Evolutionary conservation across 306 rosid species (phyloP), one percentile per base, ranked within the genome.

Genomic region (Castanea mollissima): DNA sequence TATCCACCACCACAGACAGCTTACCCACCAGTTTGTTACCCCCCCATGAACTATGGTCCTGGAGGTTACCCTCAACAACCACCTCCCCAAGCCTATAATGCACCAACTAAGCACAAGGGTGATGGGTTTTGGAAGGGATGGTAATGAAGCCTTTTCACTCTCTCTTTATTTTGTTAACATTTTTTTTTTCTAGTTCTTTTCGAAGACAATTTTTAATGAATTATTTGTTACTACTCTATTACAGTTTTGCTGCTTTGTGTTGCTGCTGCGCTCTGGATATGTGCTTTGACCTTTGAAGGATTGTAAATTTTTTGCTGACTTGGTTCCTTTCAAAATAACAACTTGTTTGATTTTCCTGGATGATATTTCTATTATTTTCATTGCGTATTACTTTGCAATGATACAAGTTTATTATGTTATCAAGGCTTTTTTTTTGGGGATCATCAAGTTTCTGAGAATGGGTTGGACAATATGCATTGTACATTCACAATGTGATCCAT

Each of bases 41-140:
- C 67, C 67, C 67, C 67, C 35, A 60, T 60, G 67, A 60, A 60
- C 25, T 21, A 25, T 60, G 67, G 67, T 60, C 67, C 35, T 60
- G 67, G 46, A 7, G 46, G 67, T 60, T 60, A 60, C 34, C 67
- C 67, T 12, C 67, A 60, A 25, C 18, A 60, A 60, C 19, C 34
- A 49, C 54, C 54, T 49, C 16, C 54, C 54, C 54, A 11, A 25
- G 34, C 6, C 67, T 12, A 31, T 60, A 31, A 60, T 60, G 32
- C 67, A 60, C 25, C 25, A 60, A 9, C 67, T 25, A 60, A 60
- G 67, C 8, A 25, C 35, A 25, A 31, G 67, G 67, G 35, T 49
- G 54, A 49, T 60, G 67, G 67, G 32, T 60, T 60, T 23, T 60
- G 18, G 35, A 60, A 60, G 32, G 67, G 67, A 60, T 60, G 67